Evolutionary conservation across 306 rosid genomes (phyloP).

Genomic region (Morella rubra): DNA sequence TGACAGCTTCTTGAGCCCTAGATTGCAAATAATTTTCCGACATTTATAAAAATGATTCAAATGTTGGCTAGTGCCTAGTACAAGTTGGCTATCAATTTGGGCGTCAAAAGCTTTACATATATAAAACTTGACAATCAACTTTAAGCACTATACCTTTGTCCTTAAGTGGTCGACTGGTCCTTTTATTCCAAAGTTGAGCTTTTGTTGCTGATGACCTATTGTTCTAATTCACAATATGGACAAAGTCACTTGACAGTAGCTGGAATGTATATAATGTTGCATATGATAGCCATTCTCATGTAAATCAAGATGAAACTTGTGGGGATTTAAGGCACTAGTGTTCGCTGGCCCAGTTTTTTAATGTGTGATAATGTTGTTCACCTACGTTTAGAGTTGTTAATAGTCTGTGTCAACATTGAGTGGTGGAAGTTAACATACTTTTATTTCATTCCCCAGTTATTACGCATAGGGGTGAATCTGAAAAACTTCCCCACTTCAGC

Average conservation of each 20-base stretch:
- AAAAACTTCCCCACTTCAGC: constrained; percentile 79
- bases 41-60: background rate
- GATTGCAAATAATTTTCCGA: too few relatives aligned
- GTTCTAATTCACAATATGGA: background rate
- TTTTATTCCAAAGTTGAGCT: background rate
- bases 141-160: background rate
- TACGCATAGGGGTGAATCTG: constrained; percentile 79
- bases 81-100: background rate
- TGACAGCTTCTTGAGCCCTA: background rate
- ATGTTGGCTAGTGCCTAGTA: background rate
- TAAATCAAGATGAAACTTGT: background rate
- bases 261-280: background rate
- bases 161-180: background rate
- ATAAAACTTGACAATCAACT: background rate
- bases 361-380: background rate
- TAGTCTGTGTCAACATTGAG: constrained; percentile 8
- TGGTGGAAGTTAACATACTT: constrained; percentile 20
- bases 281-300: background rate
- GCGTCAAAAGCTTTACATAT: background rate
- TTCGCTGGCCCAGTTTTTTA: constrained; percentile 4
- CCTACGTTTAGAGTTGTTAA: constrained; percentile 1
- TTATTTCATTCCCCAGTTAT: constrained; percentile 48
- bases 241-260: background rate
- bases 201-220: background rate
- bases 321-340: constrained; percentile 12